Base-by-base conservation (phyloP, 495 filamentous ascomycete species). In the Cercophora scortea region DNA sequence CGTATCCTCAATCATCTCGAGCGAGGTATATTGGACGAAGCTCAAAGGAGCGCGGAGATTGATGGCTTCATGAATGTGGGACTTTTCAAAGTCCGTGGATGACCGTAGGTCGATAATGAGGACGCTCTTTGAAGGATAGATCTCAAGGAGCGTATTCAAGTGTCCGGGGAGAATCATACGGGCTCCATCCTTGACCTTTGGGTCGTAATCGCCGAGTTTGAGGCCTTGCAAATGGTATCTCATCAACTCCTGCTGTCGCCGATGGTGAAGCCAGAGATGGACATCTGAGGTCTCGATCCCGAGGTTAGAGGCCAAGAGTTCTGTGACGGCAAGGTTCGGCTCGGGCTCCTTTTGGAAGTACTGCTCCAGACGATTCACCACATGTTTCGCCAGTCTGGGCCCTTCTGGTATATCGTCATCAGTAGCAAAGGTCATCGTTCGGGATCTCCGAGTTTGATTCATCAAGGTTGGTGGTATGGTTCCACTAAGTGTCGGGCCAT, bases 1-100 rank as follows among this genome's bases (percentile, higher is more conserved):
- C 16, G 70, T 67, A 57, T 67, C 69, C 49, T 73, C 71, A n/a
- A 77, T 71, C 70, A 75, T 75, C 45, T 74, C 72, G 33, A 73
- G 66, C 0, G 66, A 66, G 16, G 71, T 71, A 19, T 60, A 56
- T 16, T 68, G 46, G 18, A 74, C 63, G 45, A 75, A 75, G 6
- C 57, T 68, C 10, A 71, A 51, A 0, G 73, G 73, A 5, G 69
- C 69, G 15, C 73, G 69, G 47, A 77, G 57, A 52, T 77, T 77
- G 56, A 75, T 65, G 16, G 73, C 71, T 35, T 71, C 68, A 42
- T 71, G 66, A 39, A 77, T 71, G 38, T 77, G 73, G 10, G 72
- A 73, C 38, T 66, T 62, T 42, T 72, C 65, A 36, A 73, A 77
- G n/a, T 74, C 69, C 2, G 53, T 53, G 15, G 63, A 59, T 8